phyloP scores from a whole-genome alignment of 306 rosid species.

The Crotalaria pallida region DNA sequence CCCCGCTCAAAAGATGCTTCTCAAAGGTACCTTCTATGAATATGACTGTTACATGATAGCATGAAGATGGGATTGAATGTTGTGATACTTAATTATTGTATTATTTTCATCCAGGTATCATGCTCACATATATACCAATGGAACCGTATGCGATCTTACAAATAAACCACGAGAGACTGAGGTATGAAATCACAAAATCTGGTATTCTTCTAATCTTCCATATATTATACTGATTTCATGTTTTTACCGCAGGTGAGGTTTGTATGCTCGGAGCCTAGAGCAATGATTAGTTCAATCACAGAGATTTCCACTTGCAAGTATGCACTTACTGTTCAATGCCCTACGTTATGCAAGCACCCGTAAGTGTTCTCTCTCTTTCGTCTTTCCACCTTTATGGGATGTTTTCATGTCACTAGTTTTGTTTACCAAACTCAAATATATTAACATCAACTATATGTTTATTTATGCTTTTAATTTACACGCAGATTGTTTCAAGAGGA shows the following conservation, averaged over 20 bases:
- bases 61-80: not conserved
- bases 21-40: slow-evolving; percentile 56
- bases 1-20: slow-evolving; percentile 95
- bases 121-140: slow-evolving; percentile 89
- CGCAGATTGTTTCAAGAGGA: slow-evolving; percentile 85
- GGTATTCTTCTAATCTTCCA: not conserved
- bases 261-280: slow-evolving; percentile 80
- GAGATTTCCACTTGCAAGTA: slow-evolving; percentile 98
- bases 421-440: not conserved
- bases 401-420: not conserved
- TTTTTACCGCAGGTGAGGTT: slow-evolving; percentile 68
- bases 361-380: slow-evolving; percentile 37
- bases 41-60: slow-evolving; percentile 1
- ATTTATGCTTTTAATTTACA: slow-evolving; percentile 10
- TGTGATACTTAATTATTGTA: slow-evolving; percentile 8
- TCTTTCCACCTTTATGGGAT: slow-evolving; percentile 18
- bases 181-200: slow-evolving; percentile 40
- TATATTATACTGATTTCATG: slow-evolving; percentile 8
- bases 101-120: slow-evolving; percentile 56
- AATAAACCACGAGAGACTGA: slow-evolving; percentile 86
- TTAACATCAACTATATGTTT: not conserved
- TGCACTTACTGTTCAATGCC: slow-evolving; percentile 86
- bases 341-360: slow-evolving; percentile 91
- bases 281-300: slow-evolving; percentile 83
- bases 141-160: slow-evolving; percentile 87